Conservation (phyloP, 1,284 basidiomycete species). For the Tremellales sp. region DNA sequence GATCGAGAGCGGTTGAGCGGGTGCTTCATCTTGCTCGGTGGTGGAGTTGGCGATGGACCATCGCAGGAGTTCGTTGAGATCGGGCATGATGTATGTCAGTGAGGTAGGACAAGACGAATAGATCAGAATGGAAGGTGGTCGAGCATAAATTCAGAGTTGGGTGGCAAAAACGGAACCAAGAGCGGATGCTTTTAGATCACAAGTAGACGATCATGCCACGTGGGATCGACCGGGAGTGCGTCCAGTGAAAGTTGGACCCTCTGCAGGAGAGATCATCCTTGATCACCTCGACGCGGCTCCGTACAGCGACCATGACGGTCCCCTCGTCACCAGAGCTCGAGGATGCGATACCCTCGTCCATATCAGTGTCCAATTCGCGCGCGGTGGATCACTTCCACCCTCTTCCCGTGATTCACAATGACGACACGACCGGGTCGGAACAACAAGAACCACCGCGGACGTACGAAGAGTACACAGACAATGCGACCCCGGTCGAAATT, state of each 20-base stretch:
- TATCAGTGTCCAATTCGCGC: slow-evolving; percentile 19
- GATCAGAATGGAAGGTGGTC: neutral
- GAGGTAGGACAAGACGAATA: neutral
- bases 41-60: slow-evolving; percentile 43
- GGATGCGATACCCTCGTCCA: slow-evolving; percentile 11
- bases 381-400: slow-evolving; percentile 22
- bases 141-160: neutral
- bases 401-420: slow-evolving; percentile 5
- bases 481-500: slow-evolving; percentile 34
- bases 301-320: slow-evolving; percentile 15
- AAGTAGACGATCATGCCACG: neutral
- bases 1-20: slow-evolving; percentile 29
- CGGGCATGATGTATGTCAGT: slow-evolving; percentile 26
- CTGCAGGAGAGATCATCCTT: neutral
- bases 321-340: slow-evolving; percentile 13
- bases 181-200: neutral
- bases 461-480: slow-evolving; percentile 36
- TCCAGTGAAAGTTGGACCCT: neutral
- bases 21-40: neutral
- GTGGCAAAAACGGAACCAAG: neutral
- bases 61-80: slow-evolving; percentile 34
- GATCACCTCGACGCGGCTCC: neutral
- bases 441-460: slow-evolving; percentile 11
- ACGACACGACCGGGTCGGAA: neutral
- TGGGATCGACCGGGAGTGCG: neutral